Base-by-base conservation (phyloP, 176 grass and related monocot species). In the Puccinellia tenuiflora region DNA sequence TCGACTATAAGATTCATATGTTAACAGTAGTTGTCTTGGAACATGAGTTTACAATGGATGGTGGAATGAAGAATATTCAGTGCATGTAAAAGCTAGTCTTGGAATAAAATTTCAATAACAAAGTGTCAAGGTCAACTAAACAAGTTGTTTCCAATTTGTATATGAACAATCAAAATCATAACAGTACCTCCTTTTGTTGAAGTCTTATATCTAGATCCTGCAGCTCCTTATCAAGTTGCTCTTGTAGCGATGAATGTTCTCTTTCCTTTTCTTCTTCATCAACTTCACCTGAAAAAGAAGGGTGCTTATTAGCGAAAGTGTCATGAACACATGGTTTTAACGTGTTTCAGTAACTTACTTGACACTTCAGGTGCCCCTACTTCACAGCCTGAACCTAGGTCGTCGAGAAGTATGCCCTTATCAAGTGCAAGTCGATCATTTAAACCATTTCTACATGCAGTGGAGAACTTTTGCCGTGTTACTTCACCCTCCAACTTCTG, bases 111-210 rank as follows among this genome's bases (percentile, higher is more conserved):
- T 34, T 29, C 52, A 78, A 50, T 39, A 52, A 62, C n/a, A 63
- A 24, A 7, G 42, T 72, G 65, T 60, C 72, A 7, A 55, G n/a
- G 45, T 55, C 28, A 74, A 34, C 8, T 12, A 48, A 7, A 20
- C 64, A 80, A 28, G 50, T 60, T 12, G 15, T 47, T 66, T 34
- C 8, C 9, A 39, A 48, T 39, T 15, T 4, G 14, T 66, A 30
- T 29, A 31, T 20, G 29, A 51, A 25, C 22, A 54, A 53, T 17
- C 14, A 62, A 18, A 71, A n/a, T 51, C 21, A 54, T 68, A 33
- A 59, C 1, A 42, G 46, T 91, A 98, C 96, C 93, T 99, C 96
- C 65, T 99, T 99, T 92, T 99, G 87, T 48, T 99, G 85, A 86
- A 99, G 89, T 51, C 78, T 74, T 83, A 88, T 90, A 77, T 99